Evolutionary conservation across 805 yeast species (phyloP), one percentile per base, ranked within the genome.

Genomic region (Lachancea mirantina): DNA sequence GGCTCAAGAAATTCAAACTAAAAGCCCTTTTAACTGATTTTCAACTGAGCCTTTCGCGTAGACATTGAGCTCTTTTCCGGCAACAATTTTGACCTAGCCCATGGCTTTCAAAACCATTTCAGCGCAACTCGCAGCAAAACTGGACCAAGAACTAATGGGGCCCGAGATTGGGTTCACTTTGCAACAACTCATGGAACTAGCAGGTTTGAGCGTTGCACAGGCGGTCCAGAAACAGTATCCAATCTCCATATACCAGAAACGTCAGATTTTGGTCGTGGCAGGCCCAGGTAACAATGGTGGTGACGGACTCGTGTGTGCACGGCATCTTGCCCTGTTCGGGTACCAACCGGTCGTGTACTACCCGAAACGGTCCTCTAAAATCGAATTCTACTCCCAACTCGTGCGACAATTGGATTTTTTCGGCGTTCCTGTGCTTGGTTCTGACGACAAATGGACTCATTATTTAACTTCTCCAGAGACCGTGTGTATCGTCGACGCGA

Each of bases 281-380:
- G 98, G 98, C 0, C 97, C 97, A 0, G 98, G 98, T 1, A 92
- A 92, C 51, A 92, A 92, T 51, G 76, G 95, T 2, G 98, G 97
- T 2, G 98, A 92, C 59, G 98, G 97, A 0, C 62, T 92, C 9
- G 98, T 92, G 2, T 94, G 96, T 18, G 95, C 96, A 1, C 68
- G 98, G 26, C 98, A 92, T 54, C 63, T 92, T 41, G 74, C 74
- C 43, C 60, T 87, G 8, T 76, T 92, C 67, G 92, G 92, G 2
- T 84, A 77, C 53, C 61, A 64, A 4, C 95, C 96, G 1, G 61
- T 71, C 4, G 68, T 89, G 0, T 87, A 70, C 55, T 88, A 87
- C 50, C 96, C 97, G 3, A 84, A 78, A 47, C 67, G 55, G 65
- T 32, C 67, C 74, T 26, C 68, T 66, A 42, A 73, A 68, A 29